Evolutionary conservation across 768 basidiomycete genomes (phyloP).

Genomic region (Rhodotorula taiwanensis): DNA sequence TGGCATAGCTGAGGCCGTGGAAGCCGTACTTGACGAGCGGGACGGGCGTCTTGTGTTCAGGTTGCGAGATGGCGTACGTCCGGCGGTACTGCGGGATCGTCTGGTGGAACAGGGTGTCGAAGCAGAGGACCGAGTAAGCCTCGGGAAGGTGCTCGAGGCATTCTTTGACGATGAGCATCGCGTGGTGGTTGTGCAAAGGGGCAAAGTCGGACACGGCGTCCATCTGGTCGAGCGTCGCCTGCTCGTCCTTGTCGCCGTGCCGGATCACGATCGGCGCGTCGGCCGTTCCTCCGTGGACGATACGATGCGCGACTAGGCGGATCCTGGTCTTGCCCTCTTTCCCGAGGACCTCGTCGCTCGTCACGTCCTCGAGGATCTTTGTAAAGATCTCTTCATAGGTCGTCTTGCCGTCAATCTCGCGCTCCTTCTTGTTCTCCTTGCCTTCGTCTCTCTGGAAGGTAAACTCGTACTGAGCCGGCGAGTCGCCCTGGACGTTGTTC

Average conservation of each 20-base stretch:
- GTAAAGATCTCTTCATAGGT: conserved; percentile 44
- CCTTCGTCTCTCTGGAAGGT: background rate
- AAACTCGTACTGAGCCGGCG: conserved; percentile 12
- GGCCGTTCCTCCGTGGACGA: conserved; percentile 82
- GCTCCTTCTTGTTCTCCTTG: conserved; percentile 20
- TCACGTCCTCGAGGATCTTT: conserved; percentile 46
- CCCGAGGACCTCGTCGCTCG: conserved; percentile 44
- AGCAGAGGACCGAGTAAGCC: conserved; percentile 70
- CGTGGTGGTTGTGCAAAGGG: conserved; percentile 46
- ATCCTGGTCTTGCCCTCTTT: conserved; percentile 46
- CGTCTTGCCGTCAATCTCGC: conserved; percentile 37
- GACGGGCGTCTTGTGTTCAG: conserved; percentile 55
- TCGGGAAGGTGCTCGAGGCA: conserved; percentile 60
- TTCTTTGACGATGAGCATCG: conserved; percentile 49
- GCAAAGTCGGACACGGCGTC: conserved; percentile 33
- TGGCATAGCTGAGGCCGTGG: conserved; percentile 61
- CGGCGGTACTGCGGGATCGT: conserved; percentile 68
- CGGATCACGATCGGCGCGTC: conserved; percentile 63
- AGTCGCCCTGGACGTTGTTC: conserved; percentile 21
- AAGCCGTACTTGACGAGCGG: conserved; percentile 85
- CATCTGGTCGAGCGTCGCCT: conserved; percentile 57
- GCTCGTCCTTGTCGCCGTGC: conserved; percentile 62
- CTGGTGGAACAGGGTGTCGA: conserved; percentile 79
- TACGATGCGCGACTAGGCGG: conserved; percentile 61
- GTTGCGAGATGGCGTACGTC: conserved; percentile 66